A percentile compares a stretch with the other conserved stretches of the same genome.
These are phyloP conservation scores for Termitomyces sp. DNA, from an alignment of 768 basidiomycete genomes.

Conservation along the genomic window DNA sequence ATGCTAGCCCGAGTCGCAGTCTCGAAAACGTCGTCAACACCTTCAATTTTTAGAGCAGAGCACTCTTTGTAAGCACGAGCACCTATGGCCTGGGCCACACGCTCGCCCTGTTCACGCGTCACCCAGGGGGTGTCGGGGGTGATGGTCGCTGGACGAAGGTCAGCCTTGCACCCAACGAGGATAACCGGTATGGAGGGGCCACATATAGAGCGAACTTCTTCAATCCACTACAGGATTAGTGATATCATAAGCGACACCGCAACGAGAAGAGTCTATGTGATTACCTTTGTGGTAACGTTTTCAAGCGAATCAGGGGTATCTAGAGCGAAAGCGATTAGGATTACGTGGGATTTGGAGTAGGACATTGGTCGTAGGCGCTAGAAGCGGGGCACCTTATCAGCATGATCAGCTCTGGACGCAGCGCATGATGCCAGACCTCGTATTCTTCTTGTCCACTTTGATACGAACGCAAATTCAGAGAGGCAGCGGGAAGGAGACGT, in stretches of 20 bases:
- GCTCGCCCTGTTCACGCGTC: slow-evolving; percentile 75
- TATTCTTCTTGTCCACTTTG: slow-evolving; percentile 96
- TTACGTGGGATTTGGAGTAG: slow-evolving; percentile 98
- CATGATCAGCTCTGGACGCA: neutral
- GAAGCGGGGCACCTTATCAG: slow-evolving; percentile 1
- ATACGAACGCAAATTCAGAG: slow-evolving; percentile 5
- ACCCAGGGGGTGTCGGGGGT: slow-evolving; percentile 48
- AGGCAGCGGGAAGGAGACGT: slow-evolving; percentile 6
- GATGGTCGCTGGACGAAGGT: slow-evolving; percentile 64
- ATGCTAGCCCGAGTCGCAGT: slow-evolving; percentile 95
- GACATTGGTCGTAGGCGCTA: slow-evolving; percentile 94
- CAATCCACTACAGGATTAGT: slow-evolving; percentile 73
- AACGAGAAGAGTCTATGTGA: slow-evolving; percentile 8
- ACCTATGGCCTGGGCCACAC: slow-evolving; percentile 77
- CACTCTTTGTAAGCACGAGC: slow-evolving; percentile 95
- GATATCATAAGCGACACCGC: slow-evolving; percentile 13
- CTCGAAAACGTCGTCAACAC: slow-evolving; percentile 97
- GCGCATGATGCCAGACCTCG: slow-evolving; percentile 50
- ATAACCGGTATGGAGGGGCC: slow-evolving; percentile 89
- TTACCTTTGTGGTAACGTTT: slow-evolving; percentile 89
- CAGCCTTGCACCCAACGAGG: slow-evolving; percentile 94
- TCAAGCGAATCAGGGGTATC: slow-evolving; percentile 97
- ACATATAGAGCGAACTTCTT: slow-evolving; percentile 96
- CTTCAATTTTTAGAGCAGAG: slow-evolving; percentile 83
- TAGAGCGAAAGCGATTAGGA: slow-evolving; percentile 94